Evolutionary conservation across 345 rosid genomes (phyloP), one percentile per base, ranked within the genome.

Genomic region (Psidium friedrichsthalianum): DNA sequence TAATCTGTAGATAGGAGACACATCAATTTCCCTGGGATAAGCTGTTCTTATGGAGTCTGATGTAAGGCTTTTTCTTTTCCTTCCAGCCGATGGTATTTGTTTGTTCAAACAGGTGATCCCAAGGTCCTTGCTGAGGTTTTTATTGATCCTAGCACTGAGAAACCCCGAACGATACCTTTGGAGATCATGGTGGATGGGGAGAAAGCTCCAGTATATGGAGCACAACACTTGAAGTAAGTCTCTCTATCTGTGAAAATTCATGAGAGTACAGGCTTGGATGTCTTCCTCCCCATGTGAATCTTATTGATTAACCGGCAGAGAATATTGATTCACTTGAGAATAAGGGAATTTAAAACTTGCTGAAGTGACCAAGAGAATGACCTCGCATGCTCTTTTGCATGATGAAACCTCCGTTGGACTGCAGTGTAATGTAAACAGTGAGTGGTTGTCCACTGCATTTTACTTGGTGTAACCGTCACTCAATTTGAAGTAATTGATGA

Each of bases 61-160:
- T 55, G 58, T 42, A 82, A n/a, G 8, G 5, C 55, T 6, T 82
- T 29, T 54, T 51, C 40, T 69, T 8, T 52, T 82, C 83, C 42
- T 82, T 82, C 91, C 95, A 97, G 99, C 98, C 88, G 99, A 97
- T 92, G 99, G 99, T n/a, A 32, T 97, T 97, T 89, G 99, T 97
- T 97, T 85, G 98, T 97, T 64, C 99, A 97, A 90, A 97, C 98
- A 15, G 98, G 98, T 74, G 99, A 97, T 93, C 99, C n/a, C 96
- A 92, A 76, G 99, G 99, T 83, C 99, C 98, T 51, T 51, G 96
- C 98, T 2, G 98, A 95, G 84, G 98, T 98, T 83, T 97, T 97
- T 87, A 94, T 95, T 74, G 99, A 96, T 89, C 98, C 99, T 55
- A 95, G 98, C 89, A 96, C 99, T 2, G 98, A 93, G 92, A 96